Conservation (phyloP, 2,329 filamentous ascomycete species). For the Bipolaris cookei region DNA sequence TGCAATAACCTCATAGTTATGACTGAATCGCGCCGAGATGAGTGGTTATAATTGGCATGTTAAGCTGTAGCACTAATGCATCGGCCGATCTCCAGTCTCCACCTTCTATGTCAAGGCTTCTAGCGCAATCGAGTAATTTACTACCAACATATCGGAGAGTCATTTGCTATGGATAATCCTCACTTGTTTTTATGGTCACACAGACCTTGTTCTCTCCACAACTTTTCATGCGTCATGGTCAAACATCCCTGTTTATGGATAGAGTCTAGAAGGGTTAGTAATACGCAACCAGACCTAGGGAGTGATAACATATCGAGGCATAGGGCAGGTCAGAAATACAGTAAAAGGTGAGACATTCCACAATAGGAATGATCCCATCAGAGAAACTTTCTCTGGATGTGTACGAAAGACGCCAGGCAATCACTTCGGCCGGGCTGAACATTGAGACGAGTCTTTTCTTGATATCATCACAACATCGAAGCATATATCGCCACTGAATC, state of each 20-base stretch:
- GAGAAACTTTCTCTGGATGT: not conserved
- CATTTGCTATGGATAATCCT: not conserved
- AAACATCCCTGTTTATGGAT: not conserved
- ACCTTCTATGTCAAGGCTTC: not conserved
- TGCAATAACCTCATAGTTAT: not conserved
- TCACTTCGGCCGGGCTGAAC: not conserved
- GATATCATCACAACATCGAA: not conserved
- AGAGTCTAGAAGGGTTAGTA: not conserved
- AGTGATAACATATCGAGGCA: not conserved
- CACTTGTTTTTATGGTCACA: not conserved
- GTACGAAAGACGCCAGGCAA: not conserved
- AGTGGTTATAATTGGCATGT: not conserved
- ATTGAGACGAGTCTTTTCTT: not conserved
- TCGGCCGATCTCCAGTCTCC: not conserved
- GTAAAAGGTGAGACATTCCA: not conserved
- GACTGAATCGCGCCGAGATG: not conserved
- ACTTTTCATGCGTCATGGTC: not conserved
- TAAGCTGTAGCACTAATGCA: not conserved
- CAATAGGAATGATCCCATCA: not conserved
- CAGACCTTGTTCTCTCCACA: not conserved
- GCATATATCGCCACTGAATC: too few species aligned
- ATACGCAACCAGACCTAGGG: not conserved
- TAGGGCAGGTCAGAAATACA: not conserved
- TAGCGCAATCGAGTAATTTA: not conserved
- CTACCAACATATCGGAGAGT: not conserved